phyloP scores from a whole-genome alignment of 352 stramenopile genomes.

The Phytophthora palmivora region DNA sequence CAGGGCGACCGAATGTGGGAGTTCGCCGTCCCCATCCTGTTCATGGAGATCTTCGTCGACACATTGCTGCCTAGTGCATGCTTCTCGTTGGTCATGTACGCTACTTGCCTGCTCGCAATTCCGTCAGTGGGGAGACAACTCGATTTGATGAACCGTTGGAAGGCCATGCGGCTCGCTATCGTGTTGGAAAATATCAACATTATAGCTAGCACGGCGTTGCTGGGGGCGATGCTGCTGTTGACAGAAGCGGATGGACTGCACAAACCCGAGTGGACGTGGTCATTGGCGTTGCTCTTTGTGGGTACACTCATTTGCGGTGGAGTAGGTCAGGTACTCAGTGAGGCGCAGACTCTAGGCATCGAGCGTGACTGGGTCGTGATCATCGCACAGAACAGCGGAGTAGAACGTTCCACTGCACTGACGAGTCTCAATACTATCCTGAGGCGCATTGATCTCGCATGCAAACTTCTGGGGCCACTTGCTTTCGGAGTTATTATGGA shows the following conservation, averaged over 20 bases:
- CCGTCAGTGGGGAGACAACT: conserved; percentile 71
- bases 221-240: conserved; percentile 64
- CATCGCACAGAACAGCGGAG: conserved; percentile 46
- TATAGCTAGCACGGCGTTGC: conserved; percentile 60
- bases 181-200: conserved; percentile 81
- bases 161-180: conserved; percentile 69
- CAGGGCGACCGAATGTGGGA: conserved; percentile 87
- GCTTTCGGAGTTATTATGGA: conserved; percentile 85
- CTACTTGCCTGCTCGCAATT: conserved; percentile 71
- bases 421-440: conserved; percentile 75
- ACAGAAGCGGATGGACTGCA: conserved; percentile 63
- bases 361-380: conserved; percentile 91
- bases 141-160: conserved; percentile 72
- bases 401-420: conserved; percentile 51
- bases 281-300: conserved; percentile 58
- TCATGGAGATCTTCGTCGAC: conserved; percentile 89
- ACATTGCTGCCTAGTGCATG: conserved; percentile 77
- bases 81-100: conserved; percentile 81
- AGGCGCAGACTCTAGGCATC: conserved; percentile 78
- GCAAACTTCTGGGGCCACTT: conserved; percentile 76
- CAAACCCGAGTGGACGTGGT: conserved; percentile 60
- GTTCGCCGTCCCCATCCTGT: conserved; percentile 82
- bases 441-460: conserved; percentile 81
- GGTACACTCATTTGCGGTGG: conserved; percentile 68
- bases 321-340: too few species aligned